Base-by-base conservation (phyloP, 805 yeast species). In the Saturnispora galanensis region DNA sequence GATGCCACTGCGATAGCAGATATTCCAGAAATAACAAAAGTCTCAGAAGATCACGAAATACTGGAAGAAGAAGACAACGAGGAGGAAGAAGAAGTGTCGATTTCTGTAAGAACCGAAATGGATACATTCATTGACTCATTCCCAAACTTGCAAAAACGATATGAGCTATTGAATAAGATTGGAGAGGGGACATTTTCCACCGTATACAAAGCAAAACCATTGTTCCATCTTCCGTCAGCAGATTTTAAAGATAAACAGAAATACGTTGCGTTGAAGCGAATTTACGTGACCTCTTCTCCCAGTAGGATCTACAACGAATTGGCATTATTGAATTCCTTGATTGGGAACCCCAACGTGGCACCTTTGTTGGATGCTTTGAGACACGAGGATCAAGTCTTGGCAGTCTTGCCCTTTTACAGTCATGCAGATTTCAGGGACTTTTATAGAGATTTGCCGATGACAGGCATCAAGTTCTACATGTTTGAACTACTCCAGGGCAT, bases 201-300 rank as follows among this genome's bases (percentile, higher is more conserved):
- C 29, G 94, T 84, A 13, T 81, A 77, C 62, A 74, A 75, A 43
- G 89, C 86, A 5, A 54, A 56, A 31, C 68, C 73, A 49, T 43
- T 66, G 10, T 54, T 51, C 18, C 52, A 48, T 17, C 29, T 56
- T 10, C 16, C 17, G 9, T 17, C 35, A 11, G 26, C 26, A 5
- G 26, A 21, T 21, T 21, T 21, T 6, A 21, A 21, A 5, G 21
- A 5, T 12, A 11, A 21, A 52, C 54, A 47, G 67, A 62, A 50
- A 69, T 39, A 55, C 28, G 97, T 93, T 46, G 99, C 99, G 2
- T 68, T 93, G 52, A 93, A 93, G 60, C 77, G 93, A 56, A 87
- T 93, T 39, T 89, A 90, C 61, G 97, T 89, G 16, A 93, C 98
- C 0, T 85, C 96, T 1, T 87, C 97, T 7, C 97, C 97, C 0